A percentile compares a stretch with the other conserved stretches of the same genome.
Conservation (phyloP, 495 filamentous ascomycete species). For the Aspergillus taichungensis region DNA sequence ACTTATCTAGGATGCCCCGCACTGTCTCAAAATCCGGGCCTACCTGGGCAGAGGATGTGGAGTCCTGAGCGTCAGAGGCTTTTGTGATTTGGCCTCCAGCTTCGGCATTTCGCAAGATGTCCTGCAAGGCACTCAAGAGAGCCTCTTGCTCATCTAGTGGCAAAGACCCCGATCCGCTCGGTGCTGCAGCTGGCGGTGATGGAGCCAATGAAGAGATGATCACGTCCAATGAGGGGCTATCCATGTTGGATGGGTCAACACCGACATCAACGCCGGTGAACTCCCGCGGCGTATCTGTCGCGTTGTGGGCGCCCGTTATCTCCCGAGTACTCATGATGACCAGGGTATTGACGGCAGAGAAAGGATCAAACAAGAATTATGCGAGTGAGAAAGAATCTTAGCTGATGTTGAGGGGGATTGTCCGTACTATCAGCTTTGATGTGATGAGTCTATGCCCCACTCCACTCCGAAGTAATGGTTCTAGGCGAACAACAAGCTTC, state of each 20-base stretch:
- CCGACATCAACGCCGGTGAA: not conserved
- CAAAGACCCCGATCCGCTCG: constrained; percentile 6
- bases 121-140: constrained; percentile 21
- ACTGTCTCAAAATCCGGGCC: constrained; percentile 20
- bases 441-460: too few species aligned
- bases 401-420: too few species aligned
- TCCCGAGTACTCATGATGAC: not conserved
- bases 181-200: constrained; percentile 10
- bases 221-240: constrained; percentile 18
- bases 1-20: constrained; percentile 18
- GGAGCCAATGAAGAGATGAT: constrained; percentile 17
- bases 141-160: constrained; percentile 16
- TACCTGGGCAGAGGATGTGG: constrained; percentile 20
- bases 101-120: constrained; percentile 16
- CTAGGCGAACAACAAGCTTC: too few species aligned
- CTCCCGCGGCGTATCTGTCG: not conserved
- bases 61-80: constrained; percentile 15
- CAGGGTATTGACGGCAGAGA: not conserved
- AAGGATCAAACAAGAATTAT: not conserved
- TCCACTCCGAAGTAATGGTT: too few species aligned
- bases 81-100: constrained; percentile 7
- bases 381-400: too few species aligned
- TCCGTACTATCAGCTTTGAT: too few species aligned
- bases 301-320: not conserved
- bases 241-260: constrained; percentile 3